Evolutionary conservation across 2,329 filamentous ascomycete genomes (phyloP).

Genomic region (Diaporthe destruens): DNA sequence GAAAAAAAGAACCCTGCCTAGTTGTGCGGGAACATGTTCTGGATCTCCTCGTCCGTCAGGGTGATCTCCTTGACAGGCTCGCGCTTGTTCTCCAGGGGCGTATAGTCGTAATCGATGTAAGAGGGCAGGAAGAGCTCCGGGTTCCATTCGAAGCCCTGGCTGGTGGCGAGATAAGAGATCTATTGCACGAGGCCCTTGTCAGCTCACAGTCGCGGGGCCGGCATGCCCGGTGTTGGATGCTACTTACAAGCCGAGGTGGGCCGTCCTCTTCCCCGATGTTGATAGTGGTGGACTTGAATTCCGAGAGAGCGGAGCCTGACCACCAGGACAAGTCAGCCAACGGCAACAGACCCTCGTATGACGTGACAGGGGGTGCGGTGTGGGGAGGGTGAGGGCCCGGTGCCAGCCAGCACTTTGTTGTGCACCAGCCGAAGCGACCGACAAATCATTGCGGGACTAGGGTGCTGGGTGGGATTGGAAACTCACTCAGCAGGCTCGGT

Average conservation of each 20-base stretch:
- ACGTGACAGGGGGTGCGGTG: slow-evolving; percentile 8
- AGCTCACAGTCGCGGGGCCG: slow-evolving; percentile 41
- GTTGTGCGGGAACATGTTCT: slow-evolving; percentile 73
- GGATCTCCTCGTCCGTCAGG: slow-evolving; percentile 81
- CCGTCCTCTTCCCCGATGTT: slow-evolving; percentile 82
- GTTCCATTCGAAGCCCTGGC: slow-evolving; percentile 87
- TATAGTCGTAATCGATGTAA: slow-evolving; percentile 80
- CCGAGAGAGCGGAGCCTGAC: slow-evolving; percentile 76
- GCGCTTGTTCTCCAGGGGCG: slow-evolving; percentile 79
- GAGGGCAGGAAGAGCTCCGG: slow-evolving; percentile 87
- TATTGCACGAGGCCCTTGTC: slow-evolving; percentile 50
- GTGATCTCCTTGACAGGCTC: slow-evolving; percentile 84
- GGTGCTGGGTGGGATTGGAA: background rate
- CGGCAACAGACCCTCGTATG: slow-evolving; percentile 11
- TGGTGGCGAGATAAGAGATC: slow-evolving; percentile 85
- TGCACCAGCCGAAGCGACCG: background rate
- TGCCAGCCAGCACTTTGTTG: background rate
- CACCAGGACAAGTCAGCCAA: slow-evolving; percentile 42
- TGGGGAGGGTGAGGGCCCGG: background rate
- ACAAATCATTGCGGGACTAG: slow-evolving; percentile 40
- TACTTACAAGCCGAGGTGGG: slow-evolving; percentile 76
- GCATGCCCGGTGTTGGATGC: background rate
- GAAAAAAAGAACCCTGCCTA: slow-evolving; percentile 28
- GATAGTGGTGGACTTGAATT: slow-evolving; percentile 83
- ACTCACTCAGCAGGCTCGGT: slow-evolving; percentile 73